phyloP scores from a whole-genome alignment of 192 early-diverging fungal species.

The Radiomyces spectabilis region DNA sequence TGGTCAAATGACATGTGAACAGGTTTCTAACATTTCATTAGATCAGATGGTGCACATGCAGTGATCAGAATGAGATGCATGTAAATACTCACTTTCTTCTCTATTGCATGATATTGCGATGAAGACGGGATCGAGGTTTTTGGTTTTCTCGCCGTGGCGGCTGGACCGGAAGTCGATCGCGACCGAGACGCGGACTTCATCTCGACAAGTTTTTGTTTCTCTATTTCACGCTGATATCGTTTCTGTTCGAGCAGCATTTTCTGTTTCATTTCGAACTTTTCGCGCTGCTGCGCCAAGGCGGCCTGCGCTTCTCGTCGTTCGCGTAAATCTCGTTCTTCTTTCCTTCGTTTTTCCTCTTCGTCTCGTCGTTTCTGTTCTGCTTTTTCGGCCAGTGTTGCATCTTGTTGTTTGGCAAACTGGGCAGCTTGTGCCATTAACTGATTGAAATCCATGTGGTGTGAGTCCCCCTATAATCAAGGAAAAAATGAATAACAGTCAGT shows the following conservation, averaged over 20 bases:
- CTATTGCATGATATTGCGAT: no score
- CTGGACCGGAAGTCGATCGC: no score
- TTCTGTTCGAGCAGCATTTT: background rate
- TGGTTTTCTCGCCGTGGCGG: no score
- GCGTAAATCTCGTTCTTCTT: background rate
- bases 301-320: background rate
- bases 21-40: slow-evolving; percentile 3
- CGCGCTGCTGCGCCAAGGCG: background rate
- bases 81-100: no score
- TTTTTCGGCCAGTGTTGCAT: slow-evolving; percentile 4
- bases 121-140: no score
- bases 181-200: no score
- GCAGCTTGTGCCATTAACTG: slow-evolving; percentile 14
- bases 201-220: no score
- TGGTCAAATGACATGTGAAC: slow-evolving; percentile 4
- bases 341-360: background rate
- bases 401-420: slow-evolving; percentile 12
- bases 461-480: slow-evolving; percentile 9
- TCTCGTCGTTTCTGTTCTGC: slow-evolving; percentile 9
- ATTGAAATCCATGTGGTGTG: slow-evolving; percentile 2
- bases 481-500: no score
- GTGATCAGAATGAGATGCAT: no score
- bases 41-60: no score
- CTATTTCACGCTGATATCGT: background rate
- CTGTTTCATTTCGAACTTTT: background rate